Evolutionary conservation across 257 asterid genomes (phyloP), one percentile per base, ranked within the genome.

Genomic region (Verbena officinalis): DNA sequence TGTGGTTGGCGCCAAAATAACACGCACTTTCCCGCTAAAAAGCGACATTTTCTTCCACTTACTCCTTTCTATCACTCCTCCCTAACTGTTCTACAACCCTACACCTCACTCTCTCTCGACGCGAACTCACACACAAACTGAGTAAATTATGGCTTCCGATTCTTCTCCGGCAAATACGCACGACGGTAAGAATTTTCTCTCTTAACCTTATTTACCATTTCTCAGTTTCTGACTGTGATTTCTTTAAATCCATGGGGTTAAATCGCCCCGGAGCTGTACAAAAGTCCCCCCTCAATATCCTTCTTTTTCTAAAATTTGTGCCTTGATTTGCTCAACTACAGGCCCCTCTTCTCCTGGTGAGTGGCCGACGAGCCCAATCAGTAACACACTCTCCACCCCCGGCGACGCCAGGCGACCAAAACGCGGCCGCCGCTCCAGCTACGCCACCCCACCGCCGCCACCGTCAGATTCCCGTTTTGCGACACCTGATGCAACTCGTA

Each of bases 381-480:
- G 81, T n/a, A 90, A 94, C 86, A 86, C 96, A 0, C 65, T 61
- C 45, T 94, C 97, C 5, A 78, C 96, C 1, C 95, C 96, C 0
- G 96, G 95, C 6, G 72, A 75, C 9, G 24, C 75, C 3, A 40
- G 74, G 74, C 90, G 86, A 43, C 86, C 77, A 45, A 90, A 76
- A 27, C 92, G 97, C 4, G 82, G 78, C 65, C 95, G 92, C 44
- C 72, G 68, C 3, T 70, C 98, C 15, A 46, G 75, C n/a, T 84
- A 73, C 52, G 82, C 87, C 5, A 93, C 97, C 34, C 96, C 98
- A 4, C 80, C 90, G 1, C 85, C 86, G 10, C 74, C 69, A 8
- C 86, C 81, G 6, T 55, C 87, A 8, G 75, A 24, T 64, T 70
- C 83, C 50, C 91, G 86, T 34, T 84, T 76, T 45, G 68, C 77